Evolutionary conservation across 768 basidiomycete species (phyloP).

Genomic region (Hygrophoropsis aurantiaca): DNA sequence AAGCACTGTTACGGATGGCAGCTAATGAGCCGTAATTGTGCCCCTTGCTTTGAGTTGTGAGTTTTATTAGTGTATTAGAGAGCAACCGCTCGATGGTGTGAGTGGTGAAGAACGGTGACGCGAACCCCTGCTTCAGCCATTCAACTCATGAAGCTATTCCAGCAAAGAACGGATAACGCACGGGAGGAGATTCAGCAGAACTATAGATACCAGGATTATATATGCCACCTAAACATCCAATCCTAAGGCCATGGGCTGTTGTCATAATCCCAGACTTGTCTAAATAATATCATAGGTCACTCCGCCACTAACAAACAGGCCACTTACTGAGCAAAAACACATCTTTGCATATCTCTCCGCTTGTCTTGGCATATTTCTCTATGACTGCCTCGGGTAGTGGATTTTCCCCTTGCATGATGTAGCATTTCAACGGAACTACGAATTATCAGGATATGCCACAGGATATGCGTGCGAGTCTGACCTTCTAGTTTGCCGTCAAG

Average conservation of each 20-base stretch:
- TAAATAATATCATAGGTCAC: conserved; percentile 27
- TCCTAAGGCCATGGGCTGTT: conserved; percentile 76
- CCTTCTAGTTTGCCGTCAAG: conserved; percentile 70
- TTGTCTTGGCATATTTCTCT: conserved; percentile 71
- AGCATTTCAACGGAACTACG: conserved; percentile 84
- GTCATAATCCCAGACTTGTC: conserved; percentile 82
- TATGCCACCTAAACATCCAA: conserved; percentile 82
- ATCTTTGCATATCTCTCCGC: conserved; percentile 79
- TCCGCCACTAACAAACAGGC: not conserved
- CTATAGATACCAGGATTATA: conserved; percentile 64
- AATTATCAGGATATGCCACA: conserved; percentile 10
- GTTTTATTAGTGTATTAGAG: conserved; percentile 63
- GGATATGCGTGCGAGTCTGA: conserved; percentile 23
- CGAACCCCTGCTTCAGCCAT: conserved; percentile 54
- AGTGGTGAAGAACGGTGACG: conserved; percentile 72
- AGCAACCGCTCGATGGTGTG: conserved; percentile 72
- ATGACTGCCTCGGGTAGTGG: conserved; percentile 73
- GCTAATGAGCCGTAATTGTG: conserved; percentile 65
- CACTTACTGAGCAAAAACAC: conserved; percentile 82
- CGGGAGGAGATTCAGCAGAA: conserved; percentile 63
- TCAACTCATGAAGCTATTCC: no score
- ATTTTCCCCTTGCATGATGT: conserved; percentile 86
- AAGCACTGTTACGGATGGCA: conserved; percentile 59
- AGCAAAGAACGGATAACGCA: conserved; percentile 35
- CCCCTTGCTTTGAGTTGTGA: conserved; percentile 37